Base-by-base conservation (phyloP, 768 basidiomycete species). In the Galerina sulciceps region DNA sequence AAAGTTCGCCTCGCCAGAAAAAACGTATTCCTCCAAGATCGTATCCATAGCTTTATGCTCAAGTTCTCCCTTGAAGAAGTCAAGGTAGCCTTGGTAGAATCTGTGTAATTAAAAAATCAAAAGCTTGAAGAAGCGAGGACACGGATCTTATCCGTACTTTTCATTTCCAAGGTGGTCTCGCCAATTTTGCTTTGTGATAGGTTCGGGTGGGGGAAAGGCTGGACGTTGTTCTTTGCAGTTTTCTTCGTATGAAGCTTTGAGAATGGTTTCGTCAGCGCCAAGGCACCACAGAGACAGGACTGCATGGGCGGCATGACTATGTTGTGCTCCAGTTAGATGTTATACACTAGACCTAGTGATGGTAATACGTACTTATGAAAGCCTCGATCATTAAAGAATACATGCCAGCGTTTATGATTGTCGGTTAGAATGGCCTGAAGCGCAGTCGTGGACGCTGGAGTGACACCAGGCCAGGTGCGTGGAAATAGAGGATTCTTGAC, bases 101-200 rank as follows among this genome's bases (percentile, higher is more conserved):
- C 87, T 86, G 31, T 2, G 38, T 35, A 46, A n/a, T n/a, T 34
- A 44, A 1, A 37, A 38, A 35, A 22, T 49, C 5, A 38, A n/a
- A 2, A 40, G 38, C 22, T 6, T n/a, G 14, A 36, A 17, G 15
- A 36, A 10, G 37, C 17, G n/a, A 13, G 26, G 1, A 0, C n/a
- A 53, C 15, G n/a, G 10, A 13, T 22, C 4, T 23, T 9, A 38
- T 8, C 64, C 81, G 11, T 65, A 87, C 85, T 70, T 69, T 50
- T 76, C 77, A 48, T 89, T 81, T 1, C 83, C 88, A 9, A 90
- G 72, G 64, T 88, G 82, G 3, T 82, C 78, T 55, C 73, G 71
- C 58, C 86, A 79, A 57, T 84, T 89, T 18, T 75, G 65, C 13
- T 67, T 65, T 3, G 72, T 80, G 54, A 89, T 80, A 1, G 67